Conservation (phyloP, 768 basidiomycete genomes). For the Boletellus sp. region DNA sequence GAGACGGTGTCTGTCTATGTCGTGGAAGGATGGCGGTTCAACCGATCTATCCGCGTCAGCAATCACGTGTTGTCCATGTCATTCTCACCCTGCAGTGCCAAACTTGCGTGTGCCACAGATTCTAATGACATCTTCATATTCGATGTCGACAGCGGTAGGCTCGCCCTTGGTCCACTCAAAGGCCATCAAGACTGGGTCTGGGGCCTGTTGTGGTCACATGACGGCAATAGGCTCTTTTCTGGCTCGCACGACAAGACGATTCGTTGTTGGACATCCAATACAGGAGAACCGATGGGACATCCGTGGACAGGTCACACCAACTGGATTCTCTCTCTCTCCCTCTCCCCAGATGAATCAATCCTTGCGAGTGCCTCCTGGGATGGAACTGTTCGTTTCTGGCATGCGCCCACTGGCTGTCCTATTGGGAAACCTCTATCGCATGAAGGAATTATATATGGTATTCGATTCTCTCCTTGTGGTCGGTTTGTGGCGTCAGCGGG, state of each 20-base stretch:
- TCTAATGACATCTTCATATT: not conserved
- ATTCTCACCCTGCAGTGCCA: slow-evolving; percentile 1
- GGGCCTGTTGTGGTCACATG: slow-evolving; percentile 3
- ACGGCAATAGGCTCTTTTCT: slow-evolving; percentile 1
- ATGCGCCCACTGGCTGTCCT: not conserved
- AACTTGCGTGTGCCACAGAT: not conserved
- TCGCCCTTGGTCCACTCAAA: not conserved
- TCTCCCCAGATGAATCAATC: not conserved
- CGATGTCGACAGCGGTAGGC: not conserved
- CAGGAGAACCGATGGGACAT: not conserved
- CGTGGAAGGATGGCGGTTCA: not conserved
- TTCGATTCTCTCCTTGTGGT: slow-evolving; percentile 11
- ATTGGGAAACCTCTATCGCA: slow-evolving; percentile 3
- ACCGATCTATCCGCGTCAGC: not conserved
- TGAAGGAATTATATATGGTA: fast-evolving
- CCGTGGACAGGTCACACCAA: slow-evolving; percentile 16
- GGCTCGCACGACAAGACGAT: not conserved
- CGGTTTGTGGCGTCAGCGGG: not conserved
- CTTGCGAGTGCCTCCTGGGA: slow-evolving; percentile 3
- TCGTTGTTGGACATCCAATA: not conserved
- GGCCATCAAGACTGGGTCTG: not conserved
- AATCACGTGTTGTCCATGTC: not conserved
- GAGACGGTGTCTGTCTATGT: not conserved
- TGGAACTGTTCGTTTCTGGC: slow-evolving; percentile 6
- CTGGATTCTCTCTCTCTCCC: not conserved